Evolutionary conservation across 129 eudicot genomes (phyloP).

Genomic region (sunflower (Helianthus annuus)): HanXRQr2.0-SUNRISE NC_035441.2:166789963-166790462

Average conservation of each 20-base stretch:
- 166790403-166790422: too few relatives aligned
- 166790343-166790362: too few relatives aligned
- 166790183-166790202: slow-evolving; percentile 5
- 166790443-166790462: too few relatives aligned
- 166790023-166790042: slow-evolving; percentile 46
- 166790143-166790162: slow-evolving; percentile 20
- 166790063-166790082: slow-evolving; percentile 34
- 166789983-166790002: slow-evolving; percentile 34
- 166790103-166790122: not conserved
- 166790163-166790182: slow-evolving; percentile 17
- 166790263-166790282: too few relatives aligned
- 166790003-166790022: slow-evolving; percentile 37
- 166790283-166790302: too few relatives aligned
- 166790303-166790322: too few relatives aligned
- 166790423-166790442: too few relatives aligned
- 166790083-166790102: slow-evolving; percentile 28
- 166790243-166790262: too few relatives aligned
- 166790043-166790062: slow-evolving; percentile 43
- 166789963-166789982: slow-evolving; percentile 26
- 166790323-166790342: too few relatives aligned
- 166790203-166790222: not conserved
- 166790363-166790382: too few relatives aligned
- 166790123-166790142: not conserved
- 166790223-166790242: too few relatives aligned
- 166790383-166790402: too few relatives aligned